These are phyloP conservation scores for Craterostigma plantagineum DNA, from an alignment of 257 asterid genomes.

Conservation along the genomic window DNA sequence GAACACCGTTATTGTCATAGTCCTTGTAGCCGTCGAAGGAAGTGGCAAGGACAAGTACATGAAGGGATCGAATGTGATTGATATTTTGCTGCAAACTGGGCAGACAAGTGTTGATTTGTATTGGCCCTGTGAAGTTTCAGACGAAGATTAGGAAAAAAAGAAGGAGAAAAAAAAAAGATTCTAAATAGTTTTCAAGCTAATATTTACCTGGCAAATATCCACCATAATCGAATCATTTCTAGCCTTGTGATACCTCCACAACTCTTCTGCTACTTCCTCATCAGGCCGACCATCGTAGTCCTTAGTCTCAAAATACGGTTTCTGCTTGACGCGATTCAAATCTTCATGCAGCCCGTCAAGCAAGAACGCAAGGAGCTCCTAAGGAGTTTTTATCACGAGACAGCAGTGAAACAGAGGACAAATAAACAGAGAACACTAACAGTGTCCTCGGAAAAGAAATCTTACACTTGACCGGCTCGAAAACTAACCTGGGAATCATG, in stretches of 20 bases:
- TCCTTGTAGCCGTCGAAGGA: constrained; percentile 77
- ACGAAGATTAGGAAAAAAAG: not conserved
- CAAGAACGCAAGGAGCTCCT: constrained; percentile 97
- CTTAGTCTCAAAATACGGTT: constrained; percentile 72
- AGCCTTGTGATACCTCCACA: constrained; percentile 91
- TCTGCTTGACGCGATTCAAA: constrained; percentile 87
- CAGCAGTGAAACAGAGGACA: too few species aligned
- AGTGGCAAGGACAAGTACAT: constrained; percentile 94
- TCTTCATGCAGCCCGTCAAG: constrained; percentile 98
- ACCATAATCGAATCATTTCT: constrained; percentile 87
- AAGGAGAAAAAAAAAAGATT: not conserved
- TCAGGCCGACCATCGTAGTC: constrained; percentile 77
- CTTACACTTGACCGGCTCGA: not conserved
- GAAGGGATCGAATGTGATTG: constrained; percentile 93
- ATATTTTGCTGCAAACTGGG: constrained; percentile 70
- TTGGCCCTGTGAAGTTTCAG: constrained; percentile 52
- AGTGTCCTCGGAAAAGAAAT: too few species aligned
- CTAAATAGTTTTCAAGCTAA: constrained; percentile 5
- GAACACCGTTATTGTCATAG: constrained; percentile 64
- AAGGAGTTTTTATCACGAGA: not conserved
- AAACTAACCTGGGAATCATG: constrained; percentile 84
- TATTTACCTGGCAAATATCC: constrained; percentile 72
- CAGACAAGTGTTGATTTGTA: constrained; percentile 90
- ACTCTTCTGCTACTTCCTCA: constrained; percentile 82
- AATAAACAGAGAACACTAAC: too few species aligned